Conservation (phyloP, 2,329 filamentous ascomycete species). For the Colletotrichum brevisporum region DNA sequence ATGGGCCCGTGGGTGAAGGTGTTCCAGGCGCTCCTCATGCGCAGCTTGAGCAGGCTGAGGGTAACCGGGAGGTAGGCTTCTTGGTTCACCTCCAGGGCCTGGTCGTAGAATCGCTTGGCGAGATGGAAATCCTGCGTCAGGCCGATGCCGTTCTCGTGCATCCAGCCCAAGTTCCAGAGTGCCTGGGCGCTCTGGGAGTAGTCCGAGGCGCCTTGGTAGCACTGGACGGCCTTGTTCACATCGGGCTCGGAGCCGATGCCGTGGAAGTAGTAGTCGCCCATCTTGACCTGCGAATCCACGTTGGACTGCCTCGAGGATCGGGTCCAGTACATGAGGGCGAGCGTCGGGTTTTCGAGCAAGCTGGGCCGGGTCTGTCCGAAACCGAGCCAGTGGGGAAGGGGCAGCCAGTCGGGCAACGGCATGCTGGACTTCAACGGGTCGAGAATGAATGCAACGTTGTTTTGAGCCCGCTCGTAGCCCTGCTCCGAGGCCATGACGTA, state of each 20-base stretch:
- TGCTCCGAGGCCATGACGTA: conserved; percentile 93
- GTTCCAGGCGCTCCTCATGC: conserved; percentile 93
- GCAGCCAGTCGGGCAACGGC: conserved; percentile 59
- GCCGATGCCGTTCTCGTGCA: conserved; percentile 97
- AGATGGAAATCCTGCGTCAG: conserved; percentile 96
- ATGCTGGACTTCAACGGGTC: conserved; percentile 78
- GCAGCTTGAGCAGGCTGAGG: conserved; percentile 86
- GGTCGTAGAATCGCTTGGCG: conserved; percentile 95
- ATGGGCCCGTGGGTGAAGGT: conserved; percentile 90
- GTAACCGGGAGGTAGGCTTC: conserved; percentile 96
- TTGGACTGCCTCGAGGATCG: conserved; percentile 94
- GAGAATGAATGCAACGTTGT: conserved; percentile 89
- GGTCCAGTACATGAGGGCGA: conserved; percentile 95
- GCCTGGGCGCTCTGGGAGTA: conserved; percentile 94
- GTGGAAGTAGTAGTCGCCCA: conserved; percentile 96
- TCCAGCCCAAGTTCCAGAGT: conserved; percentile 98
- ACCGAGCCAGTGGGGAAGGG: conserved; percentile 40
- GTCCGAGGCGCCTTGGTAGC: conserved; percentile 93
- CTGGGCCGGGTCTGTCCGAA: conserved; percentile 38
- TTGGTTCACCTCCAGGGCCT: conserved; percentile 89
- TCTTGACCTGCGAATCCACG: conserved; percentile 94
- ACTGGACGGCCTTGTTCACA: conserved; percentile 89
- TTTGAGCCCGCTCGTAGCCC: conserved; percentile 90
- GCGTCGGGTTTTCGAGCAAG: conserved; percentile 65
- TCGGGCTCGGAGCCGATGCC: conserved; percentile 82